phyloP scores from a whole-genome alignment of 768 basidiomycete species.

The Clitopilus passeckerianus region DNA sequence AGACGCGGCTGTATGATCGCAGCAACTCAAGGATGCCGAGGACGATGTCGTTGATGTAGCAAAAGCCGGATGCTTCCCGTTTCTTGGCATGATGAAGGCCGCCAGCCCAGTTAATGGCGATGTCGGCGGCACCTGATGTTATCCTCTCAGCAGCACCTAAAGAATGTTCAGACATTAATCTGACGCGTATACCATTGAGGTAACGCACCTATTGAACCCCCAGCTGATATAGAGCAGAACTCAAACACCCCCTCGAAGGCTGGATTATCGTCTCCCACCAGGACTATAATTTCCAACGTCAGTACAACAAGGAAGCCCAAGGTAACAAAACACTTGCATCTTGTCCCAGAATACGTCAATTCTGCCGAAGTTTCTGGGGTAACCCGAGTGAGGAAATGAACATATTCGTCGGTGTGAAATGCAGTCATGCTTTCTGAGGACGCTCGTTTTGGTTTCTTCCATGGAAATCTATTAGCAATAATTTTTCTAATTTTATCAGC shows the following conservation, averaged over 20 bases:
- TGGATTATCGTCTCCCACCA: conserved; percentile 91
- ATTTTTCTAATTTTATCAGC: not conserved
- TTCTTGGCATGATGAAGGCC: conserved; percentile 99
- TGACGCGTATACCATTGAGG: not conserved
- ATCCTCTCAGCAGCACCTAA: conserved; percentile 79
- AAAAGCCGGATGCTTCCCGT: conserved; percentile 95
- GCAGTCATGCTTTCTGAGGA: conserved; percentile 77
- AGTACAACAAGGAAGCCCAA: not conserved
- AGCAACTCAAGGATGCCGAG: conserved; percentile 90
- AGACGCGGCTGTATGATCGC: conserved; percentile 78
- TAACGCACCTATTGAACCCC: conserved; percentile 84
- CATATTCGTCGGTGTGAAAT: conserved; percentile 98
- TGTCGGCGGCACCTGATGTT: conserved; percentile 80
- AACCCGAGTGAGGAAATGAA: conserved; percentile 85
- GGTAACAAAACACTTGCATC: conserved; percentile 54
- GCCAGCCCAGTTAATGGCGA: conserved; percentile 97
- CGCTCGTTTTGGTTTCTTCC: conserved; percentile 65
- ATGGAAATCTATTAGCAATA: not conserved
- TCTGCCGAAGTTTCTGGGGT: conserved; percentile 89
- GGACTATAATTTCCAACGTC: conserved; percentile 27
- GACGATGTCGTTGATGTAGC: conserved; percentile 98
- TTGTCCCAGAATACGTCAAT: conserved; percentile 75
- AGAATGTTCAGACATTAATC: not conserved
- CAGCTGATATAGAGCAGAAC: conserved; percentile 95
- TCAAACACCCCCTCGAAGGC: conserved; percentile 96